Conservation (phyloP, 495 filamentous ascomycete genomes). For the Penicillium samsonianum region DNA sequence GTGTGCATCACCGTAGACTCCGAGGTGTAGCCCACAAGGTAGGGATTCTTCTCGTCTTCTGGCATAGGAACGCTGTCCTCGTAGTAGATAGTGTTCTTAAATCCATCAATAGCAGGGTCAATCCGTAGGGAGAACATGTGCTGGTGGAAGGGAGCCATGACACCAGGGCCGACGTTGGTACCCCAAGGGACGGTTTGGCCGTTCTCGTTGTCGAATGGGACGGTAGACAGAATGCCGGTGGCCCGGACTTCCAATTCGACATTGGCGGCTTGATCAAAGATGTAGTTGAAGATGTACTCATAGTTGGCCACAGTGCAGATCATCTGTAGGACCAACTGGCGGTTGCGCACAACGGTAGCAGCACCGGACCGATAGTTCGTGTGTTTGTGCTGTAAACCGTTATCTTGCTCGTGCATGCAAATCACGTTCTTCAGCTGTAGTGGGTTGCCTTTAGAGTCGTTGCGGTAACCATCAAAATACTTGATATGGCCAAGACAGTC, state of each 20-base stretch:
- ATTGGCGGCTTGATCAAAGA: constrained; percentile 84
- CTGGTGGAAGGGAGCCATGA: constrained; percentile 78
- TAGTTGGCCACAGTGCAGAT: constrained; percentile 82
- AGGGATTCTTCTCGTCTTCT: constrained; percentile 72
- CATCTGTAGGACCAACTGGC: constrained; percentile 68
- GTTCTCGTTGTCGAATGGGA: constrained; percentile 65
- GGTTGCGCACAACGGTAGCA: constrained; percentile 59
- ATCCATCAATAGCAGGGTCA: constrained; percentile 79
- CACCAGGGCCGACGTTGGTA: constrained; percentile 83
- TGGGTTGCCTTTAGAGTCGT: constrained; percentile 56
- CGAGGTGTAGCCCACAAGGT: constrained; percentile 73
- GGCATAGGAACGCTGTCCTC: constrained; percentile 75
- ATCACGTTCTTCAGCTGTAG: constrained; percentile 58
- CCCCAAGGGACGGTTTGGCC: constrained; percentile 70
- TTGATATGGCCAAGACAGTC: constrained; percentile 69
- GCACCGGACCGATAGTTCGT: constrained; percentile 65
- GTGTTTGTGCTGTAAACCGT: constrained; percentile 66
- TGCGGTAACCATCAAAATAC: constrained; percentile 61
- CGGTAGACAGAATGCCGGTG: constrained; percentile 82
- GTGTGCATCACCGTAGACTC: constrained; percentile 59
- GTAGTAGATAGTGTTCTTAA: constrained; percentile 66
- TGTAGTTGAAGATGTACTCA: constrained; percentile 82
- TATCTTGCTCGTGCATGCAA: constrained; percentile 70
- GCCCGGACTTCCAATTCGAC: constrained; percentile 78
- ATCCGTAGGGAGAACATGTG: constrained; percentile 89